Base-by-base conservation (phyloP, 495 filamentous ascomycete species). In the Neurospora sublineolata region DNA sequence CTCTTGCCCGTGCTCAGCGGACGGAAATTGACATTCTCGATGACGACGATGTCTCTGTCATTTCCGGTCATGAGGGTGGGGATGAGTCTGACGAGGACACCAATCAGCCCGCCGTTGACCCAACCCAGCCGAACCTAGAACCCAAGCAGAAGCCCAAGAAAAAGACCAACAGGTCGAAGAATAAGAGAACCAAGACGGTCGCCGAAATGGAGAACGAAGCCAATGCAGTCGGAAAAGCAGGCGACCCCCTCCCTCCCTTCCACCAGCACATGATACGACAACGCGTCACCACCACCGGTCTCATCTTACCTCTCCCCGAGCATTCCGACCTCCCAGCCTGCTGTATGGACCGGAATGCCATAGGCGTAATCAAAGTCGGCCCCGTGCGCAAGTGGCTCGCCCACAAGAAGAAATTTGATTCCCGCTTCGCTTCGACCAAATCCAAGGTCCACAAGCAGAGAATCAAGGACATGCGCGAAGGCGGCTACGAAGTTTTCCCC, bases 201-300 rank as follows among this genome's bases (percentile, higher is more conserved):
- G 39, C 40, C 68, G 73, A 52, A 72, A 69, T 37, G 44, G 75
- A 30, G 44, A 69, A 77, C 37, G 36, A 72, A 27, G 20, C 58
- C 73, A 76, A 80, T 9, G 71, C 80, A 16, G 85, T 97, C 3
- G 93, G 93, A 40, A 91, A 84, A 76, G 93, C 93, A 33, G 92
- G 93, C n/a, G 92, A 94, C 77, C 86, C 91, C 14, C 82, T 97
- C 1, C 93, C 93, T 5, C 79, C 87, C 0, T 97, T 93, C 81
- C 85, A 88, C 68, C 80, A 90, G 67, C 90, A 96, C 79, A 97
- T 97, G 92, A 93, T 98, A 71, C 91, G 94, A 5, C 92, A 98
- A 77, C 84, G 90, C 30, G 89, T 98, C 39, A 89, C 92, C 73
- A 87, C 91, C 16, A 87, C 93, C 76, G 94, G 94, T 12, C 80